Base-by-base conservation (phyloP, 768 basidiomycete species). In the Pleurotus tuoliensis region DNA sequence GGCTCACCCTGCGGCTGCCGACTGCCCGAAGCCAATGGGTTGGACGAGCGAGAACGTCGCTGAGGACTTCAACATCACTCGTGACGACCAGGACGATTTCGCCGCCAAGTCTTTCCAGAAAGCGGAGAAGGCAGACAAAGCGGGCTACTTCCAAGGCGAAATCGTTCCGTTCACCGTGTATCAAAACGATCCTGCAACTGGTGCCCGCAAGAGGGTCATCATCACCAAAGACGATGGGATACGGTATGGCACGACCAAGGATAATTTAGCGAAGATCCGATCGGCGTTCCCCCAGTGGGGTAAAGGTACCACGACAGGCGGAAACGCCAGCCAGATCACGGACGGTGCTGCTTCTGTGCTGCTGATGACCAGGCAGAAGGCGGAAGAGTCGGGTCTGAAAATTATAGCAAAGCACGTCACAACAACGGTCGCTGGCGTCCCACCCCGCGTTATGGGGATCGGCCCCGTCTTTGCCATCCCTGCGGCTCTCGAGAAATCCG, bases 21-120 rank as follows among this genome's bases (percentile, higher is more conserved):
- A 89, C 60, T 86, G 85, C 58, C 65, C 74, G 18, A 73, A 83
- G 65, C 88, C 87, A 30, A 94, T 93, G 92, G 91, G 91, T 5
- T 92, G 92, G 92, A 92, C 91, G 5, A 87, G 86, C 61, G 91
- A 94, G 70, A 94, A 92, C 59, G 88, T 94, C 30, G 91, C 91
- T 0, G 70, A 72, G 30, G 88, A 92, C 43, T 92, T 83, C 69
- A 70, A 81, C 57, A 73, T 94, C 57, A 79, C 86, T 47, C 79
- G 91, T 37, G 82, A 88, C 50, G 82, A 86, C 56, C 90, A 91
- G 77, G 91, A 94, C 65, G 76, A 74, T 37, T 86, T 83, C 64
- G 86, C 91, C 1, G 87, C 90, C 1, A 64, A 71, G 46, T 94
- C 92, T 0, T 92, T 87, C 68, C 86, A 87, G 61, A 85, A 84